These are phyloP conservation scores for Hypomontagnella monticulosa DNA, from an alignment of 495 filamentous ascomycete genomes.

Conservation along the genomic window DNA sequence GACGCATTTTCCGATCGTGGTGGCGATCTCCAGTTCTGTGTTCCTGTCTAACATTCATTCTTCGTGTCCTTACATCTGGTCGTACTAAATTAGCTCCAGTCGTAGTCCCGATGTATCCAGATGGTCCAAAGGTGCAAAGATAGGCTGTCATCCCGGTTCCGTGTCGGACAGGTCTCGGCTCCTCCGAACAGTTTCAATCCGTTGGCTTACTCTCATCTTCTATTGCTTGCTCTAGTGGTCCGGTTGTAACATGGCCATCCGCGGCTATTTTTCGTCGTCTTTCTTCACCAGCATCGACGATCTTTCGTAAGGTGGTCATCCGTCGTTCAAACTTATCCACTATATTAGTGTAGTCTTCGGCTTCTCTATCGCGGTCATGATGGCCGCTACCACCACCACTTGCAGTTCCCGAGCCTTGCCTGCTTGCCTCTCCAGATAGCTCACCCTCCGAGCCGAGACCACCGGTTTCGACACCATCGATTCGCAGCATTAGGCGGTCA, in stretches of 20 bases:
- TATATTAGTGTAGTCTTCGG: conserved; percentile 62
- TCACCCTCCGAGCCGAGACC: conserved; percentile 38
- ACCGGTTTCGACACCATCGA: conserved; percentile 66
- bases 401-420: conserved; percentile 43
- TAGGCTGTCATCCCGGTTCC: conserved; percentile 1
- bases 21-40: conserved; percentile 31
- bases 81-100: conserved; percentile 18
- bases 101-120: conserved; percentile 14
- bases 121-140: conserved; percentile 9
- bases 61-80: conserved; percentile 7
- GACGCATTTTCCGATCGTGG: conserved; percentile 17
- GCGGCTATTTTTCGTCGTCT: conserved; percentile 43
- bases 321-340: conserved; percentile 74
- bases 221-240: conserved; percentile 6
- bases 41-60: conserved; percentile 30
- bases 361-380: conserved; percentile 47
- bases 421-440: conserved; percentile 37
- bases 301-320: conserved; percentile 62
- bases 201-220: not conserved
- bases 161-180: conserved; percentile 1
- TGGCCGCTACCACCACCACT: conserved; percentile 47
- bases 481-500: conserved; percentile 69
- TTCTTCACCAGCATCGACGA: conserved; percentile 57
- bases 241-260: conserved; percentile 8
- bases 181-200: conserved; percentile 2